These are phyloP conservation scores for Sabuloglossum arenarium DNA, from an alignment of 495 filamentous ascomycete species.

Conservation along the genomic window DNA sequence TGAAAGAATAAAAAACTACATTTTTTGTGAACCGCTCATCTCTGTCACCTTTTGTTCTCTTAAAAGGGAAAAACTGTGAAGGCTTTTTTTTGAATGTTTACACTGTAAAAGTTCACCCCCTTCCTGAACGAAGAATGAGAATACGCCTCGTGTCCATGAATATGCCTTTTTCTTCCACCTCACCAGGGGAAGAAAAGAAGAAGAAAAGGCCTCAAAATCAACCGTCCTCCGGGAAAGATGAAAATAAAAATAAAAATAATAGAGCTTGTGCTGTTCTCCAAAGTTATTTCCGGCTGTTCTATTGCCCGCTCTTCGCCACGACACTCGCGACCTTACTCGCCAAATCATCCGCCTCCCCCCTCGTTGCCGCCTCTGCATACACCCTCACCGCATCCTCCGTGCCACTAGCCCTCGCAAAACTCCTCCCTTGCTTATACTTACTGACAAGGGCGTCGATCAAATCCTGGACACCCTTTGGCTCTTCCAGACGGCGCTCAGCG, in stretches of 20 bases:
- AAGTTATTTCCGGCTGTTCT: too few species aligned
- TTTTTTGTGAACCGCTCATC: too few species aligned
- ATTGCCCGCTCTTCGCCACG: constrained; percentile 25
- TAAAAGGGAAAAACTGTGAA: too few species aligned
- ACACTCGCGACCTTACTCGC: constrained; percentile 62
- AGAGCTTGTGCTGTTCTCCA: too few species aligned
- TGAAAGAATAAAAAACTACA: too few species aligned
- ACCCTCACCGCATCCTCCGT: constrained; percentile 94
- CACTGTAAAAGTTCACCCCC: background rate
- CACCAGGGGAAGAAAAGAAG: too few species aligned
- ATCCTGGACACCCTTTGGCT: constrained; percentile 55
- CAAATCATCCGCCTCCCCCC: constrained; percentile 66
- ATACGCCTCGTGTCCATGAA: background rate
- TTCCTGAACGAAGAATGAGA: background rate
- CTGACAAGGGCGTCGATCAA: constrained; percentile 72
- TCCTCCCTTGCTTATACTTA: constrained; percentile 76
- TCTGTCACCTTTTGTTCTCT: too few species aligned
- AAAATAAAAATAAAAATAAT: too few species aligned
- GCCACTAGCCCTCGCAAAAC: constrained; percentile 80
- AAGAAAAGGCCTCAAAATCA: too few species aligned
- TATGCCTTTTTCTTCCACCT: background rate
- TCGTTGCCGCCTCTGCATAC: constrained; percentile 86
- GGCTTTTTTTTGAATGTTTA: background rate
- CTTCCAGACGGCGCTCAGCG: constrained; percentile 71
- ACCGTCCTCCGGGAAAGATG: too few species aligned